Percentiles rank a stretch among this genome's conserved stretches.
These are phyloP conservation scores for Blastocystis sp. DNA, from an alignment of 352 stramenopile species.

Conservation along the genomic window DNA sequence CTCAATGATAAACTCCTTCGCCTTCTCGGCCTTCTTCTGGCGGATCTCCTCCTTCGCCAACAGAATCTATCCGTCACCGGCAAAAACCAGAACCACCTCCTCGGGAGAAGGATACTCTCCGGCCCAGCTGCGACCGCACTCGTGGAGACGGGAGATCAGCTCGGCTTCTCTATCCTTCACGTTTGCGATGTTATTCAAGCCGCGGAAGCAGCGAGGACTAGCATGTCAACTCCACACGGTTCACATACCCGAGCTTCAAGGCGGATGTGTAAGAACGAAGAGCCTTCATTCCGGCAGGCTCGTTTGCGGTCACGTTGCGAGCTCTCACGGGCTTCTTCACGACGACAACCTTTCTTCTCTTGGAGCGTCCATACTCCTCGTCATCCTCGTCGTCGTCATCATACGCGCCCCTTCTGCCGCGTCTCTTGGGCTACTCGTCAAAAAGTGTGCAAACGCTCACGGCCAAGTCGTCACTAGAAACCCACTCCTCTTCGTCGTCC, in stretches of 20 bases:
- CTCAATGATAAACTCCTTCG: slow-evolving; percentile 58
- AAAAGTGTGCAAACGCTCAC: not conserved
- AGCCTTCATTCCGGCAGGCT: slow-evolving; percentile 66
- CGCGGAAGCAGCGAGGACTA: slow-evolving; percentile 66
- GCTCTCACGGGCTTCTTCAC: slow-evolving; percentile 35
- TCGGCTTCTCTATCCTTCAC: slow-evolving; percentile 54
- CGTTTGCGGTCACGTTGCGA: slow-evolving; percentile 42
- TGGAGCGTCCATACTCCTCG: slow-evolving; percentile 47
- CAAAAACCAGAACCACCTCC: not conserved
- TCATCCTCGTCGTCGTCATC: slow-evolving; percentile 35
- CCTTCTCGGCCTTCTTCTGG: slow-evolving; percentile 68
- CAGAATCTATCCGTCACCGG: not conserved
- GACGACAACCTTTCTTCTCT: slow-evolving; percentile 23
- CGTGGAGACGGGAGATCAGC: slow-evolving; percentile 54
- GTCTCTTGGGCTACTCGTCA: not conserved
- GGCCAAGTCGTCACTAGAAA: slow-evolving; percentile 29
- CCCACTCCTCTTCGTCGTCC: slow-evolving; percentile 54
- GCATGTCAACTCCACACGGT: not conserved
- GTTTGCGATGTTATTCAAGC: slow-evolving; percentile 47
- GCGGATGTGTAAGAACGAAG: slow-evolving; percentile 63
- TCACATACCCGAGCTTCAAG: slow-evolving; percentile 38
- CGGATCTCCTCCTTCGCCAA: slow-evolving; percentile 52
- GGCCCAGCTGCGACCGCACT: slow-evolving; percentile 23
- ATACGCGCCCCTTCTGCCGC: slow-evolving; percentile 3
- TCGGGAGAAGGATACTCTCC: slow-evolving; percentile 59